phyloP scores from a whole-genome alignment of 2,329 filamentous ascomycete genomes.

The Penicillium vulpinum region DNA sequence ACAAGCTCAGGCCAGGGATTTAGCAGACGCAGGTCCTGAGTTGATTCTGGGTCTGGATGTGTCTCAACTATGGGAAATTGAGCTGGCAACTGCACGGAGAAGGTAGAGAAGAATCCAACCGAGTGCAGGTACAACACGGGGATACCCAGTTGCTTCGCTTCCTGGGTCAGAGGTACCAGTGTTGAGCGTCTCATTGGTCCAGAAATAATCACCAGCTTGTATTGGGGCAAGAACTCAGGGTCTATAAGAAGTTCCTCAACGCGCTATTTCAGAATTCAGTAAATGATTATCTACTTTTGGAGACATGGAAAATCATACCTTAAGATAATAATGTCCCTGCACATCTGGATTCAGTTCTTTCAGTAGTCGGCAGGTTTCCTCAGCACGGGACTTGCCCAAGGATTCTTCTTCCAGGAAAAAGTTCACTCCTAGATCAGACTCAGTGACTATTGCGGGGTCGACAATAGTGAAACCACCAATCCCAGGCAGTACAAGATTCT shows the following conservation, averaged over 20 bases:
- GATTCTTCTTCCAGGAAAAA: constrained; percentile 87
- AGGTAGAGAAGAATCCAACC: constrained; percentile 88
- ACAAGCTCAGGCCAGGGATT: constrained; percentile 81
- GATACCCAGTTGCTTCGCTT: constrained; percentile 59
- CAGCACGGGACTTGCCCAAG: constrained; percentile 74
- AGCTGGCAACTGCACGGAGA: constrained; percentile 74
- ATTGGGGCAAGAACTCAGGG: constrained; percentile 45
- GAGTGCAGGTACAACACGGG: constrained; percentile 83
- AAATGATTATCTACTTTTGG: not conserved
- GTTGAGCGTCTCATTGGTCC: constrained; percentile 58
- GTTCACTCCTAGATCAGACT: constrained; percentile 88
- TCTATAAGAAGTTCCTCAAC: constrained; percentile 42
- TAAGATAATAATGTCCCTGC: constrained; percentile 66
- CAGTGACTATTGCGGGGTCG: constrained; percentile 73
- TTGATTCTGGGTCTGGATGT: constrained; percentile 84
- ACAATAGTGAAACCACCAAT: constrained; percentile 90
- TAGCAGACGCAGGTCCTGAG: constrained; percentile 78
- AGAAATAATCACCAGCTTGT: constrained; percentile 62
- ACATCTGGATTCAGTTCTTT: constrained; percentile 93
- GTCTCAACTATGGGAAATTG: constrained; percentile 93
- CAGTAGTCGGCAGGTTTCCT: constrained; percentile 73
- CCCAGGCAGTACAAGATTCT: constrained; percentile 94
- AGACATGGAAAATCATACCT: constrained; percentile 45
- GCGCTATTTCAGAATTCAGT: constrained; percentile 24
- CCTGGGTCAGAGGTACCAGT: constrained; percentile 52